Base-by-base conservation (phyloP, 2,329 filamentous ascomycete genomes). In the Neonectria neomacrospora region DNA sequence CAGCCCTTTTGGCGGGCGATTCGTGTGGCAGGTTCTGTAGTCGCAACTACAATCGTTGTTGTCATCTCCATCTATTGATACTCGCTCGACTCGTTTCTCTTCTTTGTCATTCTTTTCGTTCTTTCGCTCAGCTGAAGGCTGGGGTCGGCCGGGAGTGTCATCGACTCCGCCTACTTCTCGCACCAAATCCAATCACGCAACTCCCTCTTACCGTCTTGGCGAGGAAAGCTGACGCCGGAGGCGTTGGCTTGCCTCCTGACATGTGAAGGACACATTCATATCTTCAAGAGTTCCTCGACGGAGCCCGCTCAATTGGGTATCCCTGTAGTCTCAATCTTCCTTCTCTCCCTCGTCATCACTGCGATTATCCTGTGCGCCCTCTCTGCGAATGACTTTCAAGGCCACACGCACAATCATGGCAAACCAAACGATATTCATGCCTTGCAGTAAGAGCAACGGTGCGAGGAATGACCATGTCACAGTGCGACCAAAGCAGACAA, bases 331-430 rank as follows among this genome's bases (percentile, higher is more conserved):
- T 57, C 30, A 57, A 28, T 55, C 39, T 41, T 63, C 55, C 30
- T 54, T 59, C 26, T 53, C 60, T 18, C 8, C 51, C n/a, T 64
- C 61, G 16, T 60, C 61, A 5, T 65, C 63, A 37, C 63, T 65
- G 20, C 63, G 58, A 14, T 39, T 65, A 20, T 65, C 63, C n/a
- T 65, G 58, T 0, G 63, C 63, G 3, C 58, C 58, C 20, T 62
- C 44, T 9, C n/a, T 51, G 3, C 58, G 54, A 39, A 65, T 54
- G 10, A 65, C 58, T 14, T 30, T 54, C 37, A 54, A 32, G n/a
- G 58, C 58, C 14, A 65, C 39, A 5, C 63, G 63, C 5, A n/a
- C 58, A 42, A 65, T 65, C 63, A 65, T 65, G 37, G 44, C 54
- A 11, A 65, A 51, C 63, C 63, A 65, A 2, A 65, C 42, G 22